Evolutionary conservation across 106 monocot genomes (phyloP), one percentile per base, ranked within the genome.

Genomic region (Dendrobium catenatum): DNA sequence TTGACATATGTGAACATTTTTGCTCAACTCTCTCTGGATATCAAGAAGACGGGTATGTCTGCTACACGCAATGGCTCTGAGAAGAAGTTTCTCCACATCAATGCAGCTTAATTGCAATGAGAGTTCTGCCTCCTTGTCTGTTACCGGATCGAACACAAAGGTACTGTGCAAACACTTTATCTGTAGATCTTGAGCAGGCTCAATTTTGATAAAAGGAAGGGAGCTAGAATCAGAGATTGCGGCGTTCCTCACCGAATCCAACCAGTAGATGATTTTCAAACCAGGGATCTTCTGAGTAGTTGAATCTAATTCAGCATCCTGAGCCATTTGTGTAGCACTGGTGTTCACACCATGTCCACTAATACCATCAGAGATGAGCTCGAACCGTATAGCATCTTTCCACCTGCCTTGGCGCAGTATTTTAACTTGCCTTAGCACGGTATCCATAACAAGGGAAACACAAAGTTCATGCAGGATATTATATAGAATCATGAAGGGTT

Each of bases 341-440:
- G 78, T 29, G 83, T 76, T 95, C n/a, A 84, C 88, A 78, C 84
- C 78, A 80, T 85, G 90, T 79, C 86, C 84, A 77, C 82, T 42
- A 86, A 58, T 80, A 58, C 86, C 88, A 84, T 95, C 95, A 80
- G 89, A 83, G 79, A 95, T 88, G 43, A 93, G 91, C 59, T 92
- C 94, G 93, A 95, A 95, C 24, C 88, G 89, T 85, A 98, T 93
- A 59, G 93, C 93, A 87, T 98, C 98, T 80, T 86, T 92, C 98
- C 98, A 98, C 82, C 98, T 89, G 54, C 93, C 93, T 77, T 87
- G 88, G 67, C 98, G 90, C 29, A 98, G 85, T 33, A 93, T 54
- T 17, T 95, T 89, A 78, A 89, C 91, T 81, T 98, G 95, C 85
- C 91, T 91, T 31, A 98, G 78, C 66, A 98, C 93, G 74, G 98